A percentile compares a stretch with the other conserved stretches of the same genome.
Conservation (phyloP, 805 yeast species). For the Yamadazyma scolyti region DNA sequence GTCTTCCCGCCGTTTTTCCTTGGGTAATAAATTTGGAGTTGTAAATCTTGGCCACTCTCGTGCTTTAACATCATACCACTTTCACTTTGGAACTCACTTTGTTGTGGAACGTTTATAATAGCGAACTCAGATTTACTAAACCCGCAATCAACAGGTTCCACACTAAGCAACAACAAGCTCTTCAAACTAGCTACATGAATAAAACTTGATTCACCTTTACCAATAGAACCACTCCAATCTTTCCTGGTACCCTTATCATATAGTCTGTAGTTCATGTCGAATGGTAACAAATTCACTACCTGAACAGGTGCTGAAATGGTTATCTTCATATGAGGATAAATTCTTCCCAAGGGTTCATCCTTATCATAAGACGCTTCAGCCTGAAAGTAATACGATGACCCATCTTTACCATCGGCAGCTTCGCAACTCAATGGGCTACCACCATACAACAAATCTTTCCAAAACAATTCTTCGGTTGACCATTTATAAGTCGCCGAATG, state of each 20-base stretch:
- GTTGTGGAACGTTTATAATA: slow-evolving; percentile 58
- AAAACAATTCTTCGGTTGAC: slow-evolving; percentile 59
- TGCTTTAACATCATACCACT: slow-evolving; percentile 46
- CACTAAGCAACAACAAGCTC: slow-evolving; percentile 67
- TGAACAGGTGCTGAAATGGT: slow-evolving; percentile 82
- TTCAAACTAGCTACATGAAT: slow-evolving; percentile 78
- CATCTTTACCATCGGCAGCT: slow-evolving; percentile 33
- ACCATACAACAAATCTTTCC: slow-evolving; percentile 56
- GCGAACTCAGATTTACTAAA: slow-evolving; percentile 70
- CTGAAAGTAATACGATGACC: slow-evolving; percentile 61
- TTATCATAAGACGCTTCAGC: slow-evolving; percentile 62
- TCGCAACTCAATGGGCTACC: slow-evolving; percentile 62
- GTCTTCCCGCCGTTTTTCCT: slow-evolving; percentile 48
- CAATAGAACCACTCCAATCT: slow-evolving; percentile 62
- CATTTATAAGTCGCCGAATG: slow-evolving; percentile 53
- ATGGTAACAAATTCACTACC: slow-evolving; percentile 81
- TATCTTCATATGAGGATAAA: slow-evolving; percentile 82
- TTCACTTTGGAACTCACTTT: slow-evolving; percentile 57
- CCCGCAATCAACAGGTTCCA: slow-evolving; percentile 60
- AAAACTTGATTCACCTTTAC: slow-evolving; percentile 63
- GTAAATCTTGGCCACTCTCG: slow-evolving; percentile 64
- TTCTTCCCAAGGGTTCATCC: slow-evolving; percentile 65
- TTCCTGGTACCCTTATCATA: slow-evolving; percentile 69
- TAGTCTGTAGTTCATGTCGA: slow-evolving; percentile 68
- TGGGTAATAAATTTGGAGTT: slow-evolving; percentile 61